Base-by-base conservation (phyloP, 2,329 filamentous ascomycete genomes). In the Cucurbitaria berberidis region DNA sequence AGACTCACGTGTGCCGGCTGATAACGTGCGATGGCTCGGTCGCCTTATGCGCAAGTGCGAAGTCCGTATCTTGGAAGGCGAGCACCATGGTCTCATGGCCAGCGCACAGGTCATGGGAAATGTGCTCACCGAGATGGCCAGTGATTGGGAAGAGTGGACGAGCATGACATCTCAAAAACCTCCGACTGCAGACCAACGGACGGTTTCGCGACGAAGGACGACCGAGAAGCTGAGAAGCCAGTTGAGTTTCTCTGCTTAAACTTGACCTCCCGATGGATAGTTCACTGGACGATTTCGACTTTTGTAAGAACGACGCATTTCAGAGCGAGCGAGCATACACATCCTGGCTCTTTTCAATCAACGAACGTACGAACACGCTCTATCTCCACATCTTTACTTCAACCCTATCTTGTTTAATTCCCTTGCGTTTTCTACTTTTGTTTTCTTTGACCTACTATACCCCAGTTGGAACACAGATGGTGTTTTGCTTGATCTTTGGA, bases 41-140 rank as follows among this genome's bases (percentile, higher is more conserved):
- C 93, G 93, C 75, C 90, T 90, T 36, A 98, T 99, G 93, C 86
- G 90, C 26, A 83, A 90, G 42, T 98, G 93, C 74, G 95, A 98
- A 73, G 91, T 99, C 13, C 82, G 93, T 5, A 86, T 98, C 5
- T 81, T 99, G 3, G 90, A 96, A 62, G 91, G 90, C 5, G 93
- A 99, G 74, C 91, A 93, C 3, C 95, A 99, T 70, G 93, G 95
- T 0, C 79, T 99, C 21, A 99, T 99, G 95, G 95, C 95, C 0
- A 96, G 89, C 62, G 93, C 95, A 0, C 81, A 82, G 13, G 93
- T 98, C 39, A 99, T 99, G 95, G 90, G 91, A 38, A 87, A 88
- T 18, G 89, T 98, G n/a, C 79, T 99, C 30, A 93, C 91, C 75
- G 95, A 99, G 77, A 96, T 99, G 68, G 89, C 90, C 46, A 87